phyloP scores from a whole-genome alignment of 1,139 yeast genomes.

The Scheffersomyces illinoinensis region DNA sequence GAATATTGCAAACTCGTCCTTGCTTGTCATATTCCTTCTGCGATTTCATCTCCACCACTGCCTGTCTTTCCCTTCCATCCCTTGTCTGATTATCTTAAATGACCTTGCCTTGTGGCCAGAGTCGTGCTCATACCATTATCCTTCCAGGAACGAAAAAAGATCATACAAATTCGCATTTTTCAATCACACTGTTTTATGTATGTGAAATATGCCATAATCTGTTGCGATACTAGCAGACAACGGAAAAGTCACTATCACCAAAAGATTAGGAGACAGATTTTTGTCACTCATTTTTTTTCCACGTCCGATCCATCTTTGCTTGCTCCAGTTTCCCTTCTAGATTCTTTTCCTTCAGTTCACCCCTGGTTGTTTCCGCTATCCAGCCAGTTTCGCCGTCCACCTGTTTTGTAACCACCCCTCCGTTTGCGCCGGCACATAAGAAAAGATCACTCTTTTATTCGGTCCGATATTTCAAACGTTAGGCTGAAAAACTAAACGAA shows the following conservation, averaged over 20 bases:
- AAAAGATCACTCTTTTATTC: not conserved
- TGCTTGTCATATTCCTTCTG: not conserved
- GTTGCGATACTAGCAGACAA: not conserved
- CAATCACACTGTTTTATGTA: not conserved
- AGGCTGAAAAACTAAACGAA: not conserved
- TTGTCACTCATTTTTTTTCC: not conserved
- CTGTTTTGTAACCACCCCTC: not conserved
- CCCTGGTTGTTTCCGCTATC: not conserved
- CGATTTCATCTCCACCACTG: not conserved
- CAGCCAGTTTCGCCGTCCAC: not conserved
- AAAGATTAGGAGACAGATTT: not conserved
- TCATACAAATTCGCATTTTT: not conserved
- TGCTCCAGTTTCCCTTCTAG: not conserved
- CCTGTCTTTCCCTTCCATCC: not conserved
- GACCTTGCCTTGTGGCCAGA: not conserved
- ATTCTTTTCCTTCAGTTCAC: not conserved
- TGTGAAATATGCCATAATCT: not conserved
- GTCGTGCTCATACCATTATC: not conserved
- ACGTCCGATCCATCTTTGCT: not conserved
- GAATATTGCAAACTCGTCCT: not conserved
- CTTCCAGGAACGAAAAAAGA: not conserved
- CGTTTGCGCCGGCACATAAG: not conserved
- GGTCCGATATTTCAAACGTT: not conserved
- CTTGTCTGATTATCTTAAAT: not conserved
- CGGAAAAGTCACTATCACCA: not conserved